A percentile compares a stretch with the other conserved stretches of the same genome.
Conservation (phyloP, 1,139 yeast species). For the Saccharomyces pastorianus region DNA sequence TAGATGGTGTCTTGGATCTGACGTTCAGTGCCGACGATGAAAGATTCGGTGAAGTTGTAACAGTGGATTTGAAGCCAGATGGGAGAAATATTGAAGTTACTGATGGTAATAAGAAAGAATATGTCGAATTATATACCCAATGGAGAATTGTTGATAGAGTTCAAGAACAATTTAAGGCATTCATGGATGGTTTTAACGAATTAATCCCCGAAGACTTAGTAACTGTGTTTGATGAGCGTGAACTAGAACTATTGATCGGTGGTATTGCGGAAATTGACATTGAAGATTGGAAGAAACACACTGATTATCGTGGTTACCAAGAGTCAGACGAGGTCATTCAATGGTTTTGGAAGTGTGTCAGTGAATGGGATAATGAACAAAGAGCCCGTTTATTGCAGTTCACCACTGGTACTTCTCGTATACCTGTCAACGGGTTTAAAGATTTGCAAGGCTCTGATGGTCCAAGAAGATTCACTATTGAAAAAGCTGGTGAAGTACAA, state of each 20-base stretch:
- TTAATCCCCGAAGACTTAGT: slow-evolving; percentile 93
- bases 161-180: slow-evolving; percentile 91
- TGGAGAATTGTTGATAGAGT: slow-evolving; percentile 94
- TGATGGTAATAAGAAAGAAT: slow-evolving; percentile 89
- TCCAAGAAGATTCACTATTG: slow-evolving; percentile 95
- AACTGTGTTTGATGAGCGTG: slow-evolving; percentile 95
- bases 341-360: slow-evolving; percentile 96
- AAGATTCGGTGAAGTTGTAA: slow-evolving; percentile 87
- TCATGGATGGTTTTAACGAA: slow-evolving; percentile 94
- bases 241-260: slow-evolving; percentile 89
- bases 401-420: slow-evolving; percentile 97
- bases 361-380: slow-evolving; percentile 94
- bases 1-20: slow-evolving; percentile 74
- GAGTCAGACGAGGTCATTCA: slow-evolving; percentile 93
- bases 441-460: slow-evolving; percentile 98
- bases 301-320: slow-evolving; percentile 95
- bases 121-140: slow-evolving; percentile 88
- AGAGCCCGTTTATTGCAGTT: slow-evolving; percentile 91
- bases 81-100: slow-evolving; percentile 88
- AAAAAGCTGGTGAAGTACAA: slow-evolving; percentile 89
- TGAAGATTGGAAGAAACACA: slow-evolving; percentile 98
- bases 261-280: slow-evolving; percentile 97
- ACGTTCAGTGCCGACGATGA: slow-evolving; percentile 95
- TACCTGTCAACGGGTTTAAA: slow-evolving; percentile 97
- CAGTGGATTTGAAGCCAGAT: slow-evolving; percentile 80